Evolutionary conservation across 768 basidiomycete species (phyloP), one percentile per base, ranked within the genome.

Genomic region (Suillus hirtellus): DNA sequence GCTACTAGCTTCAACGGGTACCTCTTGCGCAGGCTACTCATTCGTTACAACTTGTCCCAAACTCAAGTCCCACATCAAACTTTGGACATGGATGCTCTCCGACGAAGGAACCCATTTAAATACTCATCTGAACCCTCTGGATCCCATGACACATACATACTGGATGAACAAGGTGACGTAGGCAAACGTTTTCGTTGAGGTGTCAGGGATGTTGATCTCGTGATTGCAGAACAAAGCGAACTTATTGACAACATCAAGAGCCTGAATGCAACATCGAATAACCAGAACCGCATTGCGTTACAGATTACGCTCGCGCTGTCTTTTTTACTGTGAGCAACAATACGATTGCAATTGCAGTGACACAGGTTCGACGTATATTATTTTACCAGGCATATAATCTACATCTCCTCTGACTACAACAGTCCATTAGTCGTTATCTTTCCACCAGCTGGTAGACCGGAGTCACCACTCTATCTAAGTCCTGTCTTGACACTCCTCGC

Each of bases 181-280:
- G 14, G 7, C 50, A 42, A 55, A 14, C 40, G 27, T 14, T 35
- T 19, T 49, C 4, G n/a, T 42, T 24, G 27, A 27, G 24, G 2
- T 17, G 34, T 10, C 35, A 17, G 34, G 50, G 34, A 65, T 73
- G 0, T 53, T 53, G 64, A 58, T 58, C 4, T 10, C 50, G 42
- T n/a, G 37, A 27, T 31, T 50, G 3, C 67, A 89, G 89, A 90
- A 70, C 89, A 90, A 70, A 83, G 87, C 53, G 81, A 83, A 52
- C 46, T 88, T 14, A 80, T 90, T 55, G 74, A 81, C n/a, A 67
- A 61, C 5, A 73, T 90, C 44, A 82, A 80, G 54, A 68, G 67
- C n/a, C 74, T 79, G 52, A 84, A 84, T 61, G 72, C 76, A 0
- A 69, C 69, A 9, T 80, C 80, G 1, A 84, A 82, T 70, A 66